phyloP scores from a whole-genome alignment of 768 basidiomycete genomes.

The Kondoa malvinella region DNA sequence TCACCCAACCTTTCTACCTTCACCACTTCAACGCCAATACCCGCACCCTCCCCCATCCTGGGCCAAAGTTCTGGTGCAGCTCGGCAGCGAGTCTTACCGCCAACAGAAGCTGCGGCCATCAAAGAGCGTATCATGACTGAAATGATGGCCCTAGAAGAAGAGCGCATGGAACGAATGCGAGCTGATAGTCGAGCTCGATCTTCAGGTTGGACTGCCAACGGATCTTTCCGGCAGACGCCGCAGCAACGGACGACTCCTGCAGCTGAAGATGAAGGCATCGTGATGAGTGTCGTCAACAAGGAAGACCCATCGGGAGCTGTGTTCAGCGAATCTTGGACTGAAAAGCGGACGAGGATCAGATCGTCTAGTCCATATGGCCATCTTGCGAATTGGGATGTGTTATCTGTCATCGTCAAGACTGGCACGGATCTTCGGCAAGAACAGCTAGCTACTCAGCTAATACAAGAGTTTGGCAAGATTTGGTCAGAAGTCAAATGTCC shows the following conservation, averaged over 20 bases:
- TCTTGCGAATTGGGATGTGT: conserved; percentile 49
- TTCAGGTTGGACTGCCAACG: conserved; percentile 7
- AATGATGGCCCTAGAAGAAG: conserved; percentile 91
- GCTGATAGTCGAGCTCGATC: conserved; percentile 11
- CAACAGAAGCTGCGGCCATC: conserved; percentile 72
- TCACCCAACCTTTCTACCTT: conserved; percentile 15
- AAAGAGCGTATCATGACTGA: conserved; percentile 94
- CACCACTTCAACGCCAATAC: conserved; percentile 10
- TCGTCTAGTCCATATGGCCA: conserved; percentile 92
- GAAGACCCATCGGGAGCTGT: conserved; percentile 89
- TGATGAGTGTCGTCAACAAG: conserved; percentile 79
- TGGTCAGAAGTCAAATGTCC: conserved; percentile 85
- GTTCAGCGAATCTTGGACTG: conserved; percentile 83
- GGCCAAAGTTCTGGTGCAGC: background rate
- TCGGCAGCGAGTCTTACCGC: conserved; percentile 39
- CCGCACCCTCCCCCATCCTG: conserved; percentile 8
- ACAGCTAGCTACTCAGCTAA: conserved; percentile 87
- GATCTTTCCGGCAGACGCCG: conserved; percentile 9
- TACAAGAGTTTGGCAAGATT: conserved; percentile 76
- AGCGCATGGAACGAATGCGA: conserved; percentile 60
- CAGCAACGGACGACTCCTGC: background rate
- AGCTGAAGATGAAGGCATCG: conserved; percentile 78
- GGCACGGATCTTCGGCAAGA: conserved; percentile 93
- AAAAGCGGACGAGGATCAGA: conserved; percentile 89
- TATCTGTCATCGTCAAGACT: conserved; percentile 96